Evolutionary conservation across 257 asterid species (phyloP).

Genomic region (Gardenia jasminoides): DNA sequence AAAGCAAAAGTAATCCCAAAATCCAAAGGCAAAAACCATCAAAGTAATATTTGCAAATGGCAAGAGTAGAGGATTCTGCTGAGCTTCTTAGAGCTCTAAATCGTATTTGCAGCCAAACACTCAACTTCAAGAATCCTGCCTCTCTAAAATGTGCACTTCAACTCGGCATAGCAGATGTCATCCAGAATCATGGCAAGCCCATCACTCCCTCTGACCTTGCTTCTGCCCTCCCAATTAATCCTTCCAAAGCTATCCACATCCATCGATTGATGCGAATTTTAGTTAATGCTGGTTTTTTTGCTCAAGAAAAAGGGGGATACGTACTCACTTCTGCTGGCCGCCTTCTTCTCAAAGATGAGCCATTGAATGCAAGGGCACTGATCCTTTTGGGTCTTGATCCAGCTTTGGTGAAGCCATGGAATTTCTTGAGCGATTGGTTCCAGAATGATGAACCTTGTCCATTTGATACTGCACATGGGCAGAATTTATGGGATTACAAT

Average conservation of each 20-base stretch:
- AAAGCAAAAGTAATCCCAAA: neutral
- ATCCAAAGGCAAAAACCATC: neutral
- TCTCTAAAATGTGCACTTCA: conserved; percentile 27
- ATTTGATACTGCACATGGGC: conserved; percentile 12
- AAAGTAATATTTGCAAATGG: neutral
- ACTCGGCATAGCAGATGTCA: conserved; percentile 19
- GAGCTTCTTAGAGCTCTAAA: too few relatives aligned
- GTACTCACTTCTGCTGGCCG: conserved; percentile 8
- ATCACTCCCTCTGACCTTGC: too few relatives aligned
- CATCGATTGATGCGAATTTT: conserved; percentile 22
- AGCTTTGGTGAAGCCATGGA: conserved; percentile 2
- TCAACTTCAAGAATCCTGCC: too few relatives aligned
- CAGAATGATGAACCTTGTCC: too few relatives aligned
- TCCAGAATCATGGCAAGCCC: conserved; percentile 18
- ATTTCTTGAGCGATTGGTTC: conserved; percentile 5
- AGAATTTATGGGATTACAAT: neutral
- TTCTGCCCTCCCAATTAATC: conserved; percentile 14
- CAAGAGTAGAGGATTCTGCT: neutral
- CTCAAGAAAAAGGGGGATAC: conserved; percentile 11
- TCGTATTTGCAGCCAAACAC: too few relatives aligned
- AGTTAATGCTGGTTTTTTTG: conserved; percentile 4
- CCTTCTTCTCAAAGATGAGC: conserved; percentile 16
- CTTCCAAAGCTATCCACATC: too few relatives aligned
- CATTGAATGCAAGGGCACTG: conserved; percentile 8
- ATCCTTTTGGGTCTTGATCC: neutral